Evolutionary conservation across 257 asterid species (phyloP).

Genomic region (Haberlea rhodopensis): DNA sequence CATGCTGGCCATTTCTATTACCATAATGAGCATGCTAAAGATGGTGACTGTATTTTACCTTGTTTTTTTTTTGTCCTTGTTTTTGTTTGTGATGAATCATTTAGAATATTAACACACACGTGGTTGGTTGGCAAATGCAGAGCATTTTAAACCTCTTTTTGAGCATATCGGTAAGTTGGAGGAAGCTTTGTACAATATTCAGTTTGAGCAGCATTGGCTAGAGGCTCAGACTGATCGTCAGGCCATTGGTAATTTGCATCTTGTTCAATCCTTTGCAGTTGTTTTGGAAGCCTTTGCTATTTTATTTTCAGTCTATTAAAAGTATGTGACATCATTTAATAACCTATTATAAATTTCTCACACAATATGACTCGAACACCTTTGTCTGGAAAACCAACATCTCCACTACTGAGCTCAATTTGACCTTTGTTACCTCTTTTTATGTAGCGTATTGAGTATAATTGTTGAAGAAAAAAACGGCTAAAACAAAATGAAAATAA

Average conservation of each 20-base stretch:
- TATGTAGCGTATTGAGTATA: too few species aligned
- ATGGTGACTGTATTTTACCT: slow-evolving; percentile 45
- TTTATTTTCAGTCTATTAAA: neutral
- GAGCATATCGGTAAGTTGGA: slow-evolving; percentile 92
- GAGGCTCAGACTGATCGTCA: slow-evolving; percentile 98
- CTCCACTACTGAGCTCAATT: neutral
- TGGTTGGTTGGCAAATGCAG: slow-evolving; percentile 38
- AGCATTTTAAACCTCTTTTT: slow-evolving; percentile 87
- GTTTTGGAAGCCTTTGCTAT: neutral
- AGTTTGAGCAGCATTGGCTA: slow-evolving; percentile 96
- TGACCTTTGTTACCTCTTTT: too few species aligned
- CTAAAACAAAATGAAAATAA: too few species aligned
- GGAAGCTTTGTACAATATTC: slow-evolving; percentile 90
- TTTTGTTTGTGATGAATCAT: neutral
- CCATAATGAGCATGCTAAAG: slow-evolving; percentile 94
- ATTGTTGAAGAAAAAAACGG: too few species aligned
- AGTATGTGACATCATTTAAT: neutral
- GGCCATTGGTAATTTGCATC: slow-evolving; percentile 51
- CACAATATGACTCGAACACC: neutral
- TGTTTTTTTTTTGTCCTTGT: slow-evolving; percentile 2
- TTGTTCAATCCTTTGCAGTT: neutral
- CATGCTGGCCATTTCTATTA: slow-evolving; percentile 72
- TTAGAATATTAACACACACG: neutral
- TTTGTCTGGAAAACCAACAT: neutral
- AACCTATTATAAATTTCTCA: too few species aligned